These are phyloP conservation scores for Solanum habrochaites DNA, from an alignment of 257 asterid species.

Conservation along the genomic window DNA sequence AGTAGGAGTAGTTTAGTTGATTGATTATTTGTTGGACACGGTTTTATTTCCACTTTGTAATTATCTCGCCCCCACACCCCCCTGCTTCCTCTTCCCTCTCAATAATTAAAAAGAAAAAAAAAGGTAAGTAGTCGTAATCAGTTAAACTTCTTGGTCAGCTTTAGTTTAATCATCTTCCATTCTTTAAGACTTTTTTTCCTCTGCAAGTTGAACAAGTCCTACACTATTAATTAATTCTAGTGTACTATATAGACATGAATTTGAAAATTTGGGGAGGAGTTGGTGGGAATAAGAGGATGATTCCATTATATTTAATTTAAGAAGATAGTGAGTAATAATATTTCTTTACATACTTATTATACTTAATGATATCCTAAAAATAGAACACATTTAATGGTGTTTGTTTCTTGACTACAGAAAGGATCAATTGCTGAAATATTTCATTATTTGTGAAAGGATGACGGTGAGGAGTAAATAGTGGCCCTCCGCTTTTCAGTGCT, in stretches of 20 bases:
- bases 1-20: too few relatives aligned
- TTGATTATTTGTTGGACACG: too few relatives aligned
- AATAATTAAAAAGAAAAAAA: not conserved
- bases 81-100: not conserved
- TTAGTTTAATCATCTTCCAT: not conserved
- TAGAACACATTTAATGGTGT: not conserved
- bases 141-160: not conserved
- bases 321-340: not conserved
- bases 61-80: not conserved
- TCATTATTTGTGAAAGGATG: not conserved
- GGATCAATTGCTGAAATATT: not conserved
- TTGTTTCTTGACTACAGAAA: not conserved
- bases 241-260: not conserved
- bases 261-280: not conserved
- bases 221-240: not conserved
- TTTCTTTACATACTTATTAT: not conserved
- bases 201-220: not conserved
- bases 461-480: not conserved
- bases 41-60: not conserved
- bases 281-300: not conserved
- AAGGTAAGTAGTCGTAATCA: not conserved
- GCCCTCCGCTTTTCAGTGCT: too few relatives aligned
- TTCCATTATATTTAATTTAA: not conserved
- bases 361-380: not conserved
- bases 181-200: not conserved